Evolutionary conservation across 1,139 yeast genomes (phyloP).

Genomic region (Chernovozyma aurita): DNA sequence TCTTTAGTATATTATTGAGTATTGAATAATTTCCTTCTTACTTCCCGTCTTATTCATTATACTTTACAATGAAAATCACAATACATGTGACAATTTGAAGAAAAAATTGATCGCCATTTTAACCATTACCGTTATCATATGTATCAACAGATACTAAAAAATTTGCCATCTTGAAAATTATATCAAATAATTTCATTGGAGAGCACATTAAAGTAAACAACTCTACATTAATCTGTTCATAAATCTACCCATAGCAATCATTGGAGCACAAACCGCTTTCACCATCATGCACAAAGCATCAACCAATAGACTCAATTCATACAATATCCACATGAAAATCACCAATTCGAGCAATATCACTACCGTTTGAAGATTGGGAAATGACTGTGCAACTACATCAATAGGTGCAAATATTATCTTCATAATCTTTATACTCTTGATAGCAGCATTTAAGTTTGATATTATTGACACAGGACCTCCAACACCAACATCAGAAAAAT

Average conservation of each 20-base stretch:
- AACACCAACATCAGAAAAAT: conserved; percentile 10
- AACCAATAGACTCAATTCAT: conserved; percentile 38
- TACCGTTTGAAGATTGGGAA: conserved; percentile 37
- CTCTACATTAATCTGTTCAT: conserved; percentile 34
- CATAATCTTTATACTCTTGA: conserved; percentile 36
- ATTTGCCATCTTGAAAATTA: no score
- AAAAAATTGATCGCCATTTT: no score
- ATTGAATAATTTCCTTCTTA: no score
- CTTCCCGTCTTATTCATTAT: no score
- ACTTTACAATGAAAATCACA: no score
- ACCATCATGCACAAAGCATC: conserved; percentile 47
- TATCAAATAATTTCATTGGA: no score
- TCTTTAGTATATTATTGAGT: no score
- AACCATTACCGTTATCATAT: no score
- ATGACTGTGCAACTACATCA: conserved; percentile 35
- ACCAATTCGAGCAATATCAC: conserved; percentile 36
- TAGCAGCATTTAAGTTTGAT: conserved; percentile 29
- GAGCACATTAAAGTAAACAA: no score
- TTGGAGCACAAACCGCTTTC: conserved; percentile 45
- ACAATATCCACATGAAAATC: conserved; percentile 40
- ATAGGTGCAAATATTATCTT: conserved; percentile 39
- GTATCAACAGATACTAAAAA: no score
- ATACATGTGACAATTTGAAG: no score
- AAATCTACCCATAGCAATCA: conserved; percentile 44
- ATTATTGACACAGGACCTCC: conserved; percentile 13